Evolutionary conservation across 2,329 filamentous ascomycete species (phyloP), one percentile per base, ranked within the genome.

Genomic region (Chaetomiaceae sp.): DNA sequence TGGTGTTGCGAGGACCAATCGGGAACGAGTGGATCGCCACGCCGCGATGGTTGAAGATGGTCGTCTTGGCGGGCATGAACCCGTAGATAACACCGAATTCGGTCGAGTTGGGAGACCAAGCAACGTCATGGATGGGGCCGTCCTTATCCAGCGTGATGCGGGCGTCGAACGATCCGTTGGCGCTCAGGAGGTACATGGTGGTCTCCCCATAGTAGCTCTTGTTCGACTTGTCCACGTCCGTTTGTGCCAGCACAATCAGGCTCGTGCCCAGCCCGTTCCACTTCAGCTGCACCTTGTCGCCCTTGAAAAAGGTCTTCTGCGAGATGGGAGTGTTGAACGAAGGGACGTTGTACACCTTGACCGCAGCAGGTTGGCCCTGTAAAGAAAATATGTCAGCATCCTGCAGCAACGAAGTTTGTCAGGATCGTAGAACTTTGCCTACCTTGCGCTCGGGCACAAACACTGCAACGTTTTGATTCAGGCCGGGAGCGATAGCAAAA

Each of bases 171-270:
- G 84, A 82, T 53, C 90, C 91, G 61, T 86, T 94, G 54, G 89
- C 86, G 67, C 88, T 95, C 53, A 98, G 78, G 57, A 98, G 78
- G 70, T 97, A 97, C 63, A 98, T 82, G 54, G 88, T 97, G 9
- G 93, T 97, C 73, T 98, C 93, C 63, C 93, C 93, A 60, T 98
- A 98, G 73, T 98, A 98, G 70, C 88, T 96, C 81, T 97, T 97
- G 69, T 94, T 94, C 48, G 89, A 89, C 72, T 93, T 94, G 70
- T 98, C 93, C 44, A 97, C 93, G 53, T 98, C 93, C 26, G 93
- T 98, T 73, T 97, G 90, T 46, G 93, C 91, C 60, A 98, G 79
- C 56, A 97, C 91, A 61, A 98, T 86, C 63, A 97, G 69, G 64
- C 84, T 91, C 30, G 90, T 95, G 43, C 93, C 93, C 52, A 88